phyloP scores from a whole-genome alignment of 1,139 yeast species.

The Pneumocystis oryctolagi region DNA sequence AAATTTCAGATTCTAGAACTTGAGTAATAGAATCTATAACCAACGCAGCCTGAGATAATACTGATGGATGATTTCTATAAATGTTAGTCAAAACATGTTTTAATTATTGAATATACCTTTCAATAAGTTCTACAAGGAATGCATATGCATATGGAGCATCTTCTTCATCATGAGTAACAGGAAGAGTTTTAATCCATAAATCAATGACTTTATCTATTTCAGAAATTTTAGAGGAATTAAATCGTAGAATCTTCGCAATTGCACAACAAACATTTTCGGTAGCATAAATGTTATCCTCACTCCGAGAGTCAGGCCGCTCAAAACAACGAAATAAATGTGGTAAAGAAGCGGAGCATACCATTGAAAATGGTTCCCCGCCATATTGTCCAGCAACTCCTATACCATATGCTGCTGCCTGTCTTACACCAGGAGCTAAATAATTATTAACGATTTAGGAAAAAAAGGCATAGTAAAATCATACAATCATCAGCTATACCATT shows the following conservation, averaged over 20 bases:
- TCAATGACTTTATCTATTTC: constrained; percentile 51
- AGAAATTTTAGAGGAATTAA: constrained; percentile 21
- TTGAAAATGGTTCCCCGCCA: constrained; percentile 51
- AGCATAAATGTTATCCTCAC: constrained; percentile 70
- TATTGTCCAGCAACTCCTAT: constrained; percentile 77
- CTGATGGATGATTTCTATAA: constrained; percentile 36
- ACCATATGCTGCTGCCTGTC: constrained; percentile 78
- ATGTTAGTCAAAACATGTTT: neutral
- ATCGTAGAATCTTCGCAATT: constrained; percentile 56
- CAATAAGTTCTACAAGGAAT: constrained; percentile 61
- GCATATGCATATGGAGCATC: constrained; percentile 80
- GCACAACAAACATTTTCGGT: constrained; percentile 78
- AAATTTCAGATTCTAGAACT: constrained; percentile 54
- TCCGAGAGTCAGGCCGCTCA: constrained; percentile 68
- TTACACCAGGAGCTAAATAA: constrained; percentile 43
- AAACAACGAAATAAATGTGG: constrained; percentile 63
- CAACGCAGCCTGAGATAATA: constrained; percentile 43
- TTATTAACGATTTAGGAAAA: neutral
- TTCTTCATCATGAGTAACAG: constrained; percentile 69
- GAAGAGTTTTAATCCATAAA: constrained; percentile 72
- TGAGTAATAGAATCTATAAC: constrained; percentile 62
- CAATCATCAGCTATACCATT: constrained; percentile 39
- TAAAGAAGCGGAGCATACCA: constrained; percentile 51
- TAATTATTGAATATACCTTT: constrained; percentile 30
- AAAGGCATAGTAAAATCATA: constrained; percentile 17